A percentile compares a stretch with the other conserved stretches of the same genome.
Conservation (phyloP, 148 eudicot genomes). For the Selenicereus undatus region DNA sequence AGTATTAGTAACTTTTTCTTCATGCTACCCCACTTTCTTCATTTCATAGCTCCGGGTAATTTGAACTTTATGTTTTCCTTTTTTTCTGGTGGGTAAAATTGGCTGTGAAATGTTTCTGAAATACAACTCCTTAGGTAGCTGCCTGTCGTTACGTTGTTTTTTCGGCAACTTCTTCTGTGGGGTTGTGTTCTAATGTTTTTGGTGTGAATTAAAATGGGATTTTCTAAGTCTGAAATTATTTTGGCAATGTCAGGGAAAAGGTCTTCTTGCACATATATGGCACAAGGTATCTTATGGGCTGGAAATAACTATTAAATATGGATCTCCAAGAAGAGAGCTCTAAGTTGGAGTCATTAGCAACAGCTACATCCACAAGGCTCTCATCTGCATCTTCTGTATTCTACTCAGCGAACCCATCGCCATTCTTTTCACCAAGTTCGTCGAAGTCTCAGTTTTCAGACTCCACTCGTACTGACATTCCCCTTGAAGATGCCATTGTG, state of each 20-base stretch:
- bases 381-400: constrained; percentile 95
- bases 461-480: constrained; percentile 37
- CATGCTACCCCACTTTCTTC: constrained; percentile 11
- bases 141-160: neutral
- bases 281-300: constrained; percentile 26
- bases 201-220: neutral
- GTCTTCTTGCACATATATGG: constrained; percentile 33
- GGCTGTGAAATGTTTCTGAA: neutral
- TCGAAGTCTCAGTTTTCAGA: constrained; percentile 50
- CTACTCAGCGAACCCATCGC: constrained; percentile 91
- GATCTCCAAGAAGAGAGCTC: constrained; percentile 76
- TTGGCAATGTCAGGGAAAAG: constrained; percentile 34
- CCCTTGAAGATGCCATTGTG: constrained; percentile 23
- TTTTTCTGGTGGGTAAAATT: constrained; percentile 17
- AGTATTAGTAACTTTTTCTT: neutral
- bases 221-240: constrained; percentile 24
- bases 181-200: neutral
- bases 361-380: constrained; percentile 55
- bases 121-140: too few species aligned
- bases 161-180: neutral
- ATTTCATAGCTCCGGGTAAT: constrained; percentile 6
- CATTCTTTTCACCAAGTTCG: constrained; percentile 81
- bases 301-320: constrained; percentile 42
- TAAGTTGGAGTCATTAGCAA: constrained; percentile 52
- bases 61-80: constrained; percentile 5